Evolutionary conservation across 352 stramenopile genomes (phyloP).

Genomic region (Discostella stelligera): DNA sequence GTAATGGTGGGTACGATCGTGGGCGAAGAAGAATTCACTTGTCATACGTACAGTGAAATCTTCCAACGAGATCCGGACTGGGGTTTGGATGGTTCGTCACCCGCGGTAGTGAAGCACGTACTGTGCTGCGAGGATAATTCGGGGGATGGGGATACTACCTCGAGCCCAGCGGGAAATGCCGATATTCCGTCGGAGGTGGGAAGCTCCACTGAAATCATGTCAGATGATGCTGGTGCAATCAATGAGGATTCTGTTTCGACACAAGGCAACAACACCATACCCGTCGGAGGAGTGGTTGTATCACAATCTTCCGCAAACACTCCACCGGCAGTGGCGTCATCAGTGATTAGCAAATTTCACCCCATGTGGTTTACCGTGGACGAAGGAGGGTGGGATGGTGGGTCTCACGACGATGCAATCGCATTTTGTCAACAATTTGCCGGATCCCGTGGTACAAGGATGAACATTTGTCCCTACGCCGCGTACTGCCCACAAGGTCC

Average conservation of each 20-base stretch:
- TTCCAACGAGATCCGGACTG: slow-evolving; percentile 23
- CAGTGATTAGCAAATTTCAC: slow-evolving; percentile 22
- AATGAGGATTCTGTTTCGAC: not conserved
- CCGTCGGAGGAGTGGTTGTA: not conserved
- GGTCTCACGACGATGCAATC: slow-evolving; percentile 20
- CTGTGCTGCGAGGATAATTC: slow-evolving; percentile 31
- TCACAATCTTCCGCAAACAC: not conserved
- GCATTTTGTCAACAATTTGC: slow-evolving; percentile 35
- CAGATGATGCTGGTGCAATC: not conserved
- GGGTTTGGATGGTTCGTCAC: slow-evolving; percentile 24
- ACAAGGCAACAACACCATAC: not conserved
- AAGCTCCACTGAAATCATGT: not conserved
- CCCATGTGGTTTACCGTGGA: slow-evolving; percentile 7
- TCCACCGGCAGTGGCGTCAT: not conserved
- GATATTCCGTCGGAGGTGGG: not conserved
- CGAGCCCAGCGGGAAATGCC: not conserved
- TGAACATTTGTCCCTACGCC: slow-evolving; percentile 33
- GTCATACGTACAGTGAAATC: slow-evolving; percentile 14
- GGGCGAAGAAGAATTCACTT: slow-evolving; percentile 15
- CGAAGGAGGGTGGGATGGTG: slow-evolving; percentile 24
- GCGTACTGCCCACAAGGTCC: slow-evolving; percentile 39
- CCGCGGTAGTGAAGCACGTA: slow-evolving; percentile 33
- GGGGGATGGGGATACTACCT: not conserved
- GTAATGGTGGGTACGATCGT: slow-evolving; percentile 25
- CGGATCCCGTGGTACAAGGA: slow-evolving; percentile 21